Percentiles rank a stretch among this genome's conserved stretches.
Evolutionary conservation across 345 rosid genomes (phyloP).

Genomic region (Ceriops zippeliana): DNA sequence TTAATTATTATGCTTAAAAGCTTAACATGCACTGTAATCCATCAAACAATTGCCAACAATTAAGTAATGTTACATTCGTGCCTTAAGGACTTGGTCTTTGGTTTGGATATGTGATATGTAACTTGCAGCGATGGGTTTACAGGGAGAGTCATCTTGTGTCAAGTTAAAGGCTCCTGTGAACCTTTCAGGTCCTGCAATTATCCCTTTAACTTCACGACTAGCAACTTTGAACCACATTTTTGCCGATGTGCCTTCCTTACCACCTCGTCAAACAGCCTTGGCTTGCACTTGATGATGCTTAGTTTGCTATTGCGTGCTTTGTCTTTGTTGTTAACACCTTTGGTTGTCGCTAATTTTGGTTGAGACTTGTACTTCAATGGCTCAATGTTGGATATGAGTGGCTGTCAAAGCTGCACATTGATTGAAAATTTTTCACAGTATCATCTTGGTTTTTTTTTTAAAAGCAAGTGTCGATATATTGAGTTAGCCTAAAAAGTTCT

Average conservation of each 20-base stretch:
- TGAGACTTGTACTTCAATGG: not conserved
- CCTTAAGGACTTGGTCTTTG: conserved; percentile 4
- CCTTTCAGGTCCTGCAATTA: not conserved
- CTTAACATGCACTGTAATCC: too few species aligned
- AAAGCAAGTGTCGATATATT: too few species aligned
- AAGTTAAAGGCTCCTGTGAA: conserved; percentile 43
- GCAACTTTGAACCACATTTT: not conserved
- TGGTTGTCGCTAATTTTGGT: not conserved
- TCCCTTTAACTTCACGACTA: conserved; percentile 11
- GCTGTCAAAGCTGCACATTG: too few species aligned
- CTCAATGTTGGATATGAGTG: not conserved
- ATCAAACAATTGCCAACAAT: too few species aligned
- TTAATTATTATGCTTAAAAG: too few species aligned
- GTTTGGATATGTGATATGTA: conserved; percentile 22
- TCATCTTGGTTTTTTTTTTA: too few species aligned
- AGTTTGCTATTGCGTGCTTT: conserved; percentile 12
- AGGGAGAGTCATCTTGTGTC: conserved; percentile 39
- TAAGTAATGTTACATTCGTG: too few species aligned
- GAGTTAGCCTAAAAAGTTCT: too few species aligned
- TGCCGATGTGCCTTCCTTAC: too few species aligned
- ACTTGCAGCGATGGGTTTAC: conserved; percentile 27
- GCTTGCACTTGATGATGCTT: not conserved
- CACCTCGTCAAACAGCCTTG: not conserved
- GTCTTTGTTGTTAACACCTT: not conserved
- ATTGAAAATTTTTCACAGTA: too few species aligned